These are phyloP conservation scores for Eurotiales sp. DNA, from an alignment of 2,329 filamentous ascomycete species.

Conservation along the genomic window DNA sequence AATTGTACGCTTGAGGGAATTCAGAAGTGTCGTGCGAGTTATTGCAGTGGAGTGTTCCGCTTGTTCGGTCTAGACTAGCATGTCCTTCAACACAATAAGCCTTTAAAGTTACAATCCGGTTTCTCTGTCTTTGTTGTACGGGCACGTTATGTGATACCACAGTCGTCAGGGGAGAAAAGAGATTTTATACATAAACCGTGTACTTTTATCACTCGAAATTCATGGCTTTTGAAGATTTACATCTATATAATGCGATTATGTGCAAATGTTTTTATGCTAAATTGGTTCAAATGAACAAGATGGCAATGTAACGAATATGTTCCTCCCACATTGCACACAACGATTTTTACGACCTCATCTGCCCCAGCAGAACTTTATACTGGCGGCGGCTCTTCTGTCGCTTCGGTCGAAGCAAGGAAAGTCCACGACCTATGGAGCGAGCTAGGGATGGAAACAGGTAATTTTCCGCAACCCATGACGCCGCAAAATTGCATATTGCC, in stretches of 20 bases:
- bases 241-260: neutral
- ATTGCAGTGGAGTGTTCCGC: neutral
- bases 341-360: conserved; percentile 49
- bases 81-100: neutral
- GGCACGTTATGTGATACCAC: neutral
- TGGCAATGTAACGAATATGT: neutral
- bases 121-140: neutral
- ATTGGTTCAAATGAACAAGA: neutral
- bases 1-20: neutral
- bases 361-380: conserved; percentile 77
- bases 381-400: conserved; percentile 74
- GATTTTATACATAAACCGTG: neutral
- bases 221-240: conserved; percentile 1
- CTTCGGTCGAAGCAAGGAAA: conserved; percentile 53
- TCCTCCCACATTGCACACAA: neutral
- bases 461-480: conserved; percentile 70
- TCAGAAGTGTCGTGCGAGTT: neutral
- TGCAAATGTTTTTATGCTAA: neutral
- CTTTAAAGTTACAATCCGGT: neutral
- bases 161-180: neutral
- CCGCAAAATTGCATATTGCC: conserved; percentile 63
- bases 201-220: conserved; percentile 1
- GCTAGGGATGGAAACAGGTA: conserved; percentile 67
- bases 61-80: neutral
- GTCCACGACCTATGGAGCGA: conserved; percentile 60